phyloP scores from a whole-genome alignment of 768 basidiomycete species.

The Arthromyces matolae region DNA sequence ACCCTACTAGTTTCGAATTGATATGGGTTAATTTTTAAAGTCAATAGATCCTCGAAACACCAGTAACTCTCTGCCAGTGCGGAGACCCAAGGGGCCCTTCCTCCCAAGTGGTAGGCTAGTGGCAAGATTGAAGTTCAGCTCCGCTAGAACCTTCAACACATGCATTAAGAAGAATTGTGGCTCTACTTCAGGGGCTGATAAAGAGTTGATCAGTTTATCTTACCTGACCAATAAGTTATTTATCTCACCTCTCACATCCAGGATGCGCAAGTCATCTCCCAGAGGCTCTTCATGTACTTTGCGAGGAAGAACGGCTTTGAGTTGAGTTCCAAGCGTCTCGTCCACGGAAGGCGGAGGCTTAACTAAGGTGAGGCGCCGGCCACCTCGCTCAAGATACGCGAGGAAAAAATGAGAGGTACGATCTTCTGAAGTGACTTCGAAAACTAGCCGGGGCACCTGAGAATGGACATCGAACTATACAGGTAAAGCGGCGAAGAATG shows the following conservation, averaged over 20 bases:
- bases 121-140: conserved; percentile 58
- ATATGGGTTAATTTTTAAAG: too few relatives aligned
- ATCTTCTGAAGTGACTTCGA: conserved; percentile 51
- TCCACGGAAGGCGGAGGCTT: conserved; percentile 42
- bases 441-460: conserved; percentile 62
- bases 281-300: conserved; percentile 38
- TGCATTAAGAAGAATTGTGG: conserved; percentile 58
- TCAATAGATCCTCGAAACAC: conserved; percentile 54
- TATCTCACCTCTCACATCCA: conserved; percentile 46
- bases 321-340: conserved; percentile 34
- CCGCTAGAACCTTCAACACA: conserved; percentile 55
- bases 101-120: conserved; percentile 61
- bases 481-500: conserved; percentile 3
- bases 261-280: conserved; percentile 48
- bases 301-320: conserved; percentile 34
- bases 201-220: conserved; percentile 1
- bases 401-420: conserved; percentile 55
- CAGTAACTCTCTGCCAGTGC: conserved; percentile 54
- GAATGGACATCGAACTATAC: not conserved
- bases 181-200: conserved; percentile 44
- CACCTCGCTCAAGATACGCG: conserved; percentile 59
- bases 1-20: too few relatives aligned
- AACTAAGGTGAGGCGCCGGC: conserved; percentile 49
- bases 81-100: conserved; percentile 40
- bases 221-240: not conserved